phyloP scores from a whole-genome alignment of 169 alveolate species.

The Perkinsus olseni region DNA sequence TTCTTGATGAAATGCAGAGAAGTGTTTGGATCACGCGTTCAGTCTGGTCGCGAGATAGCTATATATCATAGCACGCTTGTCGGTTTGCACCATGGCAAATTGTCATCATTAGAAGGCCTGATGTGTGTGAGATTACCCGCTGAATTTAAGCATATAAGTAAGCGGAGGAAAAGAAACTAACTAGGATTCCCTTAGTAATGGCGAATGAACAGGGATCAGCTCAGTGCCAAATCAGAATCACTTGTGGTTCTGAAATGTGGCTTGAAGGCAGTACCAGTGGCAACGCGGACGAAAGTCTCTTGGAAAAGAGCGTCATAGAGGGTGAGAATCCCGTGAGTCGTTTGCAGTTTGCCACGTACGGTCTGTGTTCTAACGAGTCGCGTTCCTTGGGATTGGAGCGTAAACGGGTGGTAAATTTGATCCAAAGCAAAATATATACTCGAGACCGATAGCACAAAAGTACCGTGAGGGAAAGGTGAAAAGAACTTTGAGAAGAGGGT shows the following conservation, averaged over 20 bases:
- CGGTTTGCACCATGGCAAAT: too few species aligned
- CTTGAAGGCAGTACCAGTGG: slow-evolving; percentile 49
- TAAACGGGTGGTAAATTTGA: slow-evolving; percentile 70
- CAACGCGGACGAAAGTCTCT: slow-evolving; percentile 44
- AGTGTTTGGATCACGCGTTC: too few species aligned
- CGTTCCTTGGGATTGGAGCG: slow-evolving; percentile 67
- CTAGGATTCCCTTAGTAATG: slow-evolving; percentile 75
- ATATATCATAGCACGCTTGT: too few species aligned
- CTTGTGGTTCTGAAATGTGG: slow-evolving; percentile 45
- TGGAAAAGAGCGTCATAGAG: slow-evolving; percentile 69
- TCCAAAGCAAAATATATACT: slow-evolving; percentile 72
- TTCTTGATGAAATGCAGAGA: too few species aligned
- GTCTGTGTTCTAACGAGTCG: slow-evolving; percentile 32
- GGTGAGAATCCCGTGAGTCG: slow-evolving; percentile 75
- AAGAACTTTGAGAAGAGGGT: slow-evolving; percentile 78
- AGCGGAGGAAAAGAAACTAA: slow-evolving; percentile 76
- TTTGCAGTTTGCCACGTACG: slow-evolving; percentile 36
- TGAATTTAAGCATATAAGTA: slow-evolving; percentile 72
- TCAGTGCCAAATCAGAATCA: slow-evolving; percentile 51
- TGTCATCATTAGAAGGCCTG: neutral
- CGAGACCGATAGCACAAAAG: slow-evolving; percentile 86
- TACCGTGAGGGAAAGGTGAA: slow-evolving; percentile 88
- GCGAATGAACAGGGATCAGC: slow-evolving; percentile 83
- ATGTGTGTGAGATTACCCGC: slow-evolving; percentile 69
- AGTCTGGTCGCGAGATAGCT: too few species aligned